Percentiles rank a stretch among this genome's conserved stretches.
These are phyloP conservation scores for Colletotrichum paranaense DNA, from an alignment of 2,329 filamentous ascomycete genomes.

Conservation along the genomic window DNA sequence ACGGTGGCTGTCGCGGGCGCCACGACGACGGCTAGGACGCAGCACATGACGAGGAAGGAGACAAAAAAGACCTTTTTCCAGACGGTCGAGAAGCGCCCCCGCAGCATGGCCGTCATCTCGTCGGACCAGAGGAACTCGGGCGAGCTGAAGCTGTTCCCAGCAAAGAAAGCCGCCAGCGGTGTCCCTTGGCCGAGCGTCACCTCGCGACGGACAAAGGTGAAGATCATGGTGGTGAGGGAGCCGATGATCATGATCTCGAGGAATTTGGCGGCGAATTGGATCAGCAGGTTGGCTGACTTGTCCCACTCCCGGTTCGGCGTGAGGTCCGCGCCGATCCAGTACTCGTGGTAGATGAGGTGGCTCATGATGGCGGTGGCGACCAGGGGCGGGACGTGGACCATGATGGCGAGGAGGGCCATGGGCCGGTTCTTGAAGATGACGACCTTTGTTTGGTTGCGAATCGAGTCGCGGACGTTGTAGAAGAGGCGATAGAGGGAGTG, in stretches of 20 bases:
- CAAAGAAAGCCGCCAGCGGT: conserved; percentile 2
- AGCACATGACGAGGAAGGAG: not conserved
- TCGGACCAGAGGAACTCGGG: not conserved
- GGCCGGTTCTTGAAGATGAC: not conserved
- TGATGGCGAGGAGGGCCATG: not conserved
- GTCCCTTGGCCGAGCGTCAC: not conserved
- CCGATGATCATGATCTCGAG: conserved; percentile 2
- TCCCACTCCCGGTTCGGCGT: not conserved
- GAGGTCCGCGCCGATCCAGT: conserved; percentile 9
- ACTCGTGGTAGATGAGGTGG: not conserved
- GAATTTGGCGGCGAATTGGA: conserved; percentile 4
- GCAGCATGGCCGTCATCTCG: not conserved
- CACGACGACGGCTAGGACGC: not conserved
- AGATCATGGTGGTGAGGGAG: conserved; percentile 7
- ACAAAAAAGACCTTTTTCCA: conserved; percentile 6
- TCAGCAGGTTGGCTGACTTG: not conserved
- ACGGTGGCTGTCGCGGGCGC: conserved; percentile 1
- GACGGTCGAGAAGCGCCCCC: not conserved
- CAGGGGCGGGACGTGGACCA: conserved; percentile 3
- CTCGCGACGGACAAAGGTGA: conserved; percentile 3
- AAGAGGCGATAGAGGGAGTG: not conserved
- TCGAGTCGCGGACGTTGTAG: not conserved
- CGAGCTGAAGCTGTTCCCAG: not conserved
- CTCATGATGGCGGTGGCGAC: not conserved
- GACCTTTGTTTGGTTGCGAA: not conserved